Evolutionary conservation across 768 basidiomycete species (phyloP), one percentile per base, ranked within the genome.

Genomic region (Mrakia hoshinonis): DNA sequence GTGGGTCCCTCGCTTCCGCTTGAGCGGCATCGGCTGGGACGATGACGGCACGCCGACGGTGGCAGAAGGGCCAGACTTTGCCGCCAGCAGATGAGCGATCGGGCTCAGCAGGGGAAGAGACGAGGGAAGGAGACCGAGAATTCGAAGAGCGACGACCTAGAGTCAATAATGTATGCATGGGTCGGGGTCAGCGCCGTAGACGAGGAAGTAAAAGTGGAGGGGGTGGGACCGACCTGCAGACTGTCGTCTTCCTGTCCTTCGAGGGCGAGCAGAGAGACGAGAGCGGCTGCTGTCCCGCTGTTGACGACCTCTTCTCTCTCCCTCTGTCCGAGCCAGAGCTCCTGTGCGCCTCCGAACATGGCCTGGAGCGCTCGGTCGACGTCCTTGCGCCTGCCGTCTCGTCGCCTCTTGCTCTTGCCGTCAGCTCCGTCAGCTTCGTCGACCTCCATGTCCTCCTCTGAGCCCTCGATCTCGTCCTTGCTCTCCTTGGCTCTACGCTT

Each of bases 1-100:
- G 31, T 72, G 43, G 43, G 34, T 47, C 12, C 64, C 70, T 48
- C 70, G 52, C 48, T 72, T 72, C 39, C 70, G 52, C 51, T 72
- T 72, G n/a, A 52, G 70, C n/a, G 24, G n/a, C 24, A 18, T n/a
- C 3, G 63, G 31, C 43, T 34, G 62, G 1, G 54, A 46, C 13
- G 62, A 31, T 1, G n/a, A 6, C 24, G 43, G 1, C 5, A 26
- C 7, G 22, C 10, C n/a, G 9, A 43, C 20, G 9, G 36, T 26
- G 20, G 43, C 26, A 10, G 64, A 36, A 49, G 43, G 34, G 39
- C 38, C 38, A 9, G 64, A 67, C 38, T 55, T 29, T 2, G 63
- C 49, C 11, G 70, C 70, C 24, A 72, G 43, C 13, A 61, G 64
- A 36, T 55, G 18, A 11, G 70, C 51, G 55, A 72, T 61, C 26